phyloP scores from a whole-genome alignment of 2,329 filamentous ascomycete genomes.

The Botrytis galanthina region DNA sequence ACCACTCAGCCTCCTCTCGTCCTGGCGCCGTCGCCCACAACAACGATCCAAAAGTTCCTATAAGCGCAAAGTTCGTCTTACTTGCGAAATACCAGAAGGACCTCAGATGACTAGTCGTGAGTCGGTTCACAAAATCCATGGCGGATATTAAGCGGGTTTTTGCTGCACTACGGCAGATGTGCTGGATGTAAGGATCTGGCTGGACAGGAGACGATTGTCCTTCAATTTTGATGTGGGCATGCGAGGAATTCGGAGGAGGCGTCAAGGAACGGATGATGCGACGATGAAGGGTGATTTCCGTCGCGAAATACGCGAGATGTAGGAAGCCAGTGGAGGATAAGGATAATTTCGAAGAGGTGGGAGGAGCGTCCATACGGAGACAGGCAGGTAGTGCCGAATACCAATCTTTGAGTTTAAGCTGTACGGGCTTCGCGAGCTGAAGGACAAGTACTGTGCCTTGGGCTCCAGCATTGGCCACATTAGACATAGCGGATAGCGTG shows the following conservation, averaged over 20 bases:
- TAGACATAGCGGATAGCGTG: constrained; percentile 71
- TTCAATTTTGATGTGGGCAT: constrained; percentile 40
- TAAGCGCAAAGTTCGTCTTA: constrained; percentile 88
- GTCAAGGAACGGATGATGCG: constrained; percentile 82
- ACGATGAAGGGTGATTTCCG: constrained; percentile 88
- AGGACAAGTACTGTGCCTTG: constrained; percentile 72
- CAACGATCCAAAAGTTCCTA: constrained; percentile 88
- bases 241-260: constrained; percentile 45
- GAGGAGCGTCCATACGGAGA: constrained; percentile 64
- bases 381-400: constrained; percentile 62
- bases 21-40: constrained; percentile 87
- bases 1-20: constrained; percentile 88
- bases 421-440: constrained; percentile 75
- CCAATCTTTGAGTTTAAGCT: constrained; percentile 81
- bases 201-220: constrained; percentile 38
- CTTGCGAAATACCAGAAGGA: constrained; percentile 91
- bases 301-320: constrained; percentile 89
- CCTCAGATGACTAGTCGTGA: constrained; percentile 81
- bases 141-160: constrained; percentile 92
- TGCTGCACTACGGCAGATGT: constrained; percentile 90
- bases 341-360: constrained; percentile 43
- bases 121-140: constrained; percentile 95
- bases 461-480: constrained; percentile 61
- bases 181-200: constrained; percentile 77
- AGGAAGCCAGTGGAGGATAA: constrained; percentile 70